Evolutionary conservation across 129 eudicot genomes (phyloP).

Genomic region (Flaveria brownii): DNA sequence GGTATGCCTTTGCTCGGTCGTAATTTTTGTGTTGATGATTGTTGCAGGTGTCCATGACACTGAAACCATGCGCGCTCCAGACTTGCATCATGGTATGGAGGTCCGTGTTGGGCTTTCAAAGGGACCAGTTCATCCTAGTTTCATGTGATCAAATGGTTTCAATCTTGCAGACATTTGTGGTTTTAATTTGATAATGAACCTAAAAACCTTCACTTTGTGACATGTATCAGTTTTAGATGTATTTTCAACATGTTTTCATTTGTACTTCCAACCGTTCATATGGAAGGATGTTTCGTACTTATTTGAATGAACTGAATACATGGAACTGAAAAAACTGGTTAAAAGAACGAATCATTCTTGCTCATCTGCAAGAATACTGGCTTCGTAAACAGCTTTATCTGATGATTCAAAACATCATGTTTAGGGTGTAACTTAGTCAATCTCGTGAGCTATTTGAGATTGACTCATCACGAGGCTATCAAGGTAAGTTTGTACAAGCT

Average conservation of each 20-base stretch:
- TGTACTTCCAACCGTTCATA: not conserved
- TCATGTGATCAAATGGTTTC: conserved; percentile 47
- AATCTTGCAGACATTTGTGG: conserved; percentile 27
- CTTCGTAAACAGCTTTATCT: not conserved
- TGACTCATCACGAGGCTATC: too few species aligned
- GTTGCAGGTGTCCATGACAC: conserved; percentile 83
- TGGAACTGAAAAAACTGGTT: too few species aligned
- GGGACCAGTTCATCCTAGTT: conserved; percentile 81
- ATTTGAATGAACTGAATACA: too few species aligned
- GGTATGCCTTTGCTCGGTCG: not conserved
- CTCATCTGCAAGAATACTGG: not conserved
- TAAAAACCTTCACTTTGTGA: conserved; percentile 24
- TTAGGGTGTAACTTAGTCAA: too few species aligned
- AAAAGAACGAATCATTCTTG: not conserved
- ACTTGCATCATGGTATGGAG: conserved; percentile 96
- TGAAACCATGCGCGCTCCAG: conserved; percentile 63
- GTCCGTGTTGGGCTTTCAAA: conserved; percentile 83
- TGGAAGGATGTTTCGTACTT: not conserved
- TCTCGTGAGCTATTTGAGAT: too few species aligned
- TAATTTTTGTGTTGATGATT: conserved; percentile 22
- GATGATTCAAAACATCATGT: too few species aligned
- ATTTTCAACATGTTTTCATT: conserved; percentile 13
- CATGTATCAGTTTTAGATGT: conserved; percentile 16
- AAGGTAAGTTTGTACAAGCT: too few species aligned
- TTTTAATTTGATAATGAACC: conserved; percentile 31